Base-by-base conservation (phyloP, 2,329 filamentous ascomycete genomes). In the Karstenula rhodostoma region DNA sequence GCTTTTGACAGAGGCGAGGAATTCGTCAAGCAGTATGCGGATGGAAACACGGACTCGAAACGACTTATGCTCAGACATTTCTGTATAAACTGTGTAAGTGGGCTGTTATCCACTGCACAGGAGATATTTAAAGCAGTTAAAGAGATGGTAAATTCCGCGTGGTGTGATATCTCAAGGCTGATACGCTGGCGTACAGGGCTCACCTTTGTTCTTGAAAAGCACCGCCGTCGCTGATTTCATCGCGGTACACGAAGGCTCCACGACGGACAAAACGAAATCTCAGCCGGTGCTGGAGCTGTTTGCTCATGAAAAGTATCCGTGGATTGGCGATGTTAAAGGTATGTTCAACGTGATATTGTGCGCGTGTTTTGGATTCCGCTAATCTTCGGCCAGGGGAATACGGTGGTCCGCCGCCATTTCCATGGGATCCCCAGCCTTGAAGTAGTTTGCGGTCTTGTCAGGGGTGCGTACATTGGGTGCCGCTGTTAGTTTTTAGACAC, bases 241-340 rank as follows among this genome's bases (percentile, higher is more conserved):
- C 19, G 49, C 49, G 29, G 49, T 52, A 15, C 49, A 52, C 37
- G 49, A 52, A n/a, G 49, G 49, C 22, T 52, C 49, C 12, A 52
- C 49, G n/a, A 52, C n/a, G 3, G 49, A 52, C 2, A 23, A 19
- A 6, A 23, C 13, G n/a, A 52, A 52, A 10, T 52, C 49, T 4
- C 49, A 52, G 49, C 49, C 49, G n/a, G 49, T 52, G 25, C 29
- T 52, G 23, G 49, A 52, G 13, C 29, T 40, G 35, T 52, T 37
- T 52, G n/a, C 10, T 2, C 49, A 52, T n/a, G 49, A 37, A 5
- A 52, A 52, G 9, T 25, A 52, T 52, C 3, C 49, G n/a, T 52
- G 49, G 49, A 52, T 52, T 40, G 49, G 49, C 8, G 15, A 52
- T 4, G 49, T 52, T 32, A 52, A 52, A 52, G 49, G 49, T 52